Evolutionary conservation across 2,329 filamentous ascomycete species (phyloP), one percentile per base, ranked within the genome.

Genomic region (Corynespora cassiicola): DNA sequence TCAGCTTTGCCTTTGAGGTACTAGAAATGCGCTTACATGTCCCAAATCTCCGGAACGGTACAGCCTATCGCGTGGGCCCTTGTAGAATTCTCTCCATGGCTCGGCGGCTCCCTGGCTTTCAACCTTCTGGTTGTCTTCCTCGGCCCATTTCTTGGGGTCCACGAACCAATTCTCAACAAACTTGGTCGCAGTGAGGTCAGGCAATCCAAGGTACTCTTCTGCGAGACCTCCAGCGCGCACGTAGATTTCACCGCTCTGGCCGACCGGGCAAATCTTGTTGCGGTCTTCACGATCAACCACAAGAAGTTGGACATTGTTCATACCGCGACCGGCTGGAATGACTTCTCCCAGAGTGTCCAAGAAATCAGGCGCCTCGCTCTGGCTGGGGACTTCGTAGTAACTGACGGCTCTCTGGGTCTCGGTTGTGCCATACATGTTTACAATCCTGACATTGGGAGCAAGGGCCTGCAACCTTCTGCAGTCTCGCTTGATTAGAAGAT

Each of bases 41-140:
- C 92, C 92, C 3, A 99, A 73, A 65, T 97, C 92, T 17, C 92
- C 94, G 24, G 86, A 94, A 14, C 88, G 75, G 69, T 99, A 97
- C 34, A 97, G 70, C 21, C 91, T 80, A 71, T 97, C 94, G 47
- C 89, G 78, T 0, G 90, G 88, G 0, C 90, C 91, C 53, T 86
- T 81, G 70, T 87, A 96, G 52, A 84, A 86, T 42, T 84, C 70
- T 49, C 87, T 75, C 91, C 91, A 96, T 0, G 86, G 81, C 68
- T 95, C 85, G 16, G 78, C 66, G 41, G 75, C 71, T 43, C 70
- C 63, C 30, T 71, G 65, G 23, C 66, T 70, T 19, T 73, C 64
- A 3, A 75, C 74, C 31, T 71, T 71, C 45, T 78, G 72, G 52
- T 82, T 71, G 54, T 91, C 81, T 33, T 79, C 74, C 32, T 86